Base-by-base conservation (phyloP, 768 basidiomycete genomes). In the Mycena kentingensis region DNA sequence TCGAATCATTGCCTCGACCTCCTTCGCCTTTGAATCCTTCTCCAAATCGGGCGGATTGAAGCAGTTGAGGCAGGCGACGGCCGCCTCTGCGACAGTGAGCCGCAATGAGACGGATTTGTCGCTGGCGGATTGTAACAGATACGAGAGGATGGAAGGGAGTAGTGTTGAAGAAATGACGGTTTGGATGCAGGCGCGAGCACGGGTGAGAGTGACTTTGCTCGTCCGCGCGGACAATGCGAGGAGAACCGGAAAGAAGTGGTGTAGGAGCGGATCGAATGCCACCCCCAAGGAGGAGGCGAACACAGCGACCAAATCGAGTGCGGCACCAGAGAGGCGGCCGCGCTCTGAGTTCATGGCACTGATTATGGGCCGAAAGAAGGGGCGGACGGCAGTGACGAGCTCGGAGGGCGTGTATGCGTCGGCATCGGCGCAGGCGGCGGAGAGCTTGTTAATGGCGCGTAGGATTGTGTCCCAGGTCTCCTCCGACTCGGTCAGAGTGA, bases 41-140 rank as follows among this genome's bases (percentile, higher is more conserved):
- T 88, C 88, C 26, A 91, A 66, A 58, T 91, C 88, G 0, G 88
- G 87, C 8, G 89, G 90, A 67, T 88, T 90, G 65, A 84, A 85
- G 60, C 79, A 84, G 54, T 88, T 88, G 46, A 93, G 71, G 55
- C 84, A 87, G 15, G 77, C 74, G 43, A 91, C 63, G 0, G 84
- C 74, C 26, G 81, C 76, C 66, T 92, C 88, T 3, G 82, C 79
- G n/a, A 82, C 80, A 16, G 78, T 77, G 5, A 88, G 63, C 46
- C 92, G 79, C 25, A 87, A 70, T 2, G 81, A 78, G 18, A 73
- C 67, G 15, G 86, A 83, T 64, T 92, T 93, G 65, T 92, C 89
- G 63, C 80, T 81, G 47, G 82, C 64, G 26, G 76, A 75, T 29
- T 81, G 81, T 4, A 77, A 63, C 18, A 93, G 76, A 60, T 83